Evolutionary conservation across 306 rosid genomes (phyloP).

Genomic region (Quercus mongolica): DNA sequence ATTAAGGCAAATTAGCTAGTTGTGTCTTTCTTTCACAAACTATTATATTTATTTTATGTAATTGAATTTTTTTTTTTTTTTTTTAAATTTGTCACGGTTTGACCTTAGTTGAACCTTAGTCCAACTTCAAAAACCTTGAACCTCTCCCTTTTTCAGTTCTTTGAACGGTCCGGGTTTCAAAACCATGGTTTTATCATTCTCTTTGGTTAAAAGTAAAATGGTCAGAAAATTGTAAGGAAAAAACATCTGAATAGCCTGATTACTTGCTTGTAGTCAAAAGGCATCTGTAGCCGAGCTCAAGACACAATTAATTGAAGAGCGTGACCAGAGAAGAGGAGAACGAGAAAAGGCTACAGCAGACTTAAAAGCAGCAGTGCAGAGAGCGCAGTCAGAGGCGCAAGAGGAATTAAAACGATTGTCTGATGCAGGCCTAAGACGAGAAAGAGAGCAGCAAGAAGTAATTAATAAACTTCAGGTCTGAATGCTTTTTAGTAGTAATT

Average conservation of each 20-base stretch:
- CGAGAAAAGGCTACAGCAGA: constrained; percentile 84
- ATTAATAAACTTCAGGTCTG: constrained; percentile 79
- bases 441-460: constrained; percentile 74
- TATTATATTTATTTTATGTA: too few relatives aligned
- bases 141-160: too few relatives aligned
- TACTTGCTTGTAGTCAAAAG: constrained; percentile 64
- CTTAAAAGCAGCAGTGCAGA: constrained; percentile 76
- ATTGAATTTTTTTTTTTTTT: too few relatives aligned
- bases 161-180: too few relatives aligned
- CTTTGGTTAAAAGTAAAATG: background rate
- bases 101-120: too few relatives aligned
- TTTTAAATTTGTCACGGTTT: too few relatives aligned
- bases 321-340: constrained; percentile 74
- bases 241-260: constrained; percentile 2
- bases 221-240: background rate
- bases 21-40: too few relatives aligned
- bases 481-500: constrained; percentile 3
- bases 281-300: constrained; percentile 69
- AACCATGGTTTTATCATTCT: background rate
- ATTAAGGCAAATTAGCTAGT: too few relatives aligned
- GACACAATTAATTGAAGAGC: constrained; percentile 73
- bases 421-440: constrained; percentile 62
- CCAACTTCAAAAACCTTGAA: too few relatives aligned
- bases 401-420: constrained; percentile 68
- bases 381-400: constrained; percentile 78